Conservation (phyloP, 345 rosid genomes). For the Rhizophora apiculata region DNA sequence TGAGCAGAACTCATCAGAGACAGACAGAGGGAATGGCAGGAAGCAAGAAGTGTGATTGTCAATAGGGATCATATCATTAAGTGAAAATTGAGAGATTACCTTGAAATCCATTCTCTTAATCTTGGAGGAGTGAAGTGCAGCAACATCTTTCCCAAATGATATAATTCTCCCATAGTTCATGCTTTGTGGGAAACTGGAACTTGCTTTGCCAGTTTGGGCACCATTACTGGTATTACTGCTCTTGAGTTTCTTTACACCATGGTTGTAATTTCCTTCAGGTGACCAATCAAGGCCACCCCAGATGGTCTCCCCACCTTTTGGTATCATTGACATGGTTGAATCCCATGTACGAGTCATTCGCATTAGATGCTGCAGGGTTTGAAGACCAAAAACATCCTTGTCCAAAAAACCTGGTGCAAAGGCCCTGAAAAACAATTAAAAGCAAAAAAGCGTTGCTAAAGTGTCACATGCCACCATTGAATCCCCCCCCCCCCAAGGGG, state of each 20-base stretch:
- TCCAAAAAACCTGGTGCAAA: constrained; percentile 55
- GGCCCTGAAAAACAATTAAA: constrained; percentile 37
- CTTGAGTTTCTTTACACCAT: constrained; percentile 30
- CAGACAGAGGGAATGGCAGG: not conserved
- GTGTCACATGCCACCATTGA: no score
- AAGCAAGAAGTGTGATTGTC: not conserved
- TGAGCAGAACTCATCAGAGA: not conserved
- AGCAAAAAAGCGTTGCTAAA: not conserved
- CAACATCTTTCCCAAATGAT: constrained; percentile 59
- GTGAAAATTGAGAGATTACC: constrained; percentile 35
- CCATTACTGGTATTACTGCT: constrained; percentile 20
- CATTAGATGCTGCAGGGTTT: constrained; percentile 61
- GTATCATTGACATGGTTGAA: constrained; percentile 68
- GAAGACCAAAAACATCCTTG: constrained; percentile 50
- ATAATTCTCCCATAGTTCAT: constrained; percentile 58
- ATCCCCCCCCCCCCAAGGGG: no score
- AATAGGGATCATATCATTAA: not conserved
- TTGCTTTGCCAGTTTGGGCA: constrained; percentile 16
- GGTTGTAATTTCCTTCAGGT: constrained; percentile 42
- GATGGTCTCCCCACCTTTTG: constrained; percentile 65
- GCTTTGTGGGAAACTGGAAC: constrained; percentile 8
- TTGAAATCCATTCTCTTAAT: constrained; percentile 46
- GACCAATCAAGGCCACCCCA: constrained; percentile 73
- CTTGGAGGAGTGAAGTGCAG: constrained; percentile 43
- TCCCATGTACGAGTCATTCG: constrained; percentile 67